Base-by-base conservation (phyloP, 208 protist genomes). In the Phytomonas sp. region DNA sequence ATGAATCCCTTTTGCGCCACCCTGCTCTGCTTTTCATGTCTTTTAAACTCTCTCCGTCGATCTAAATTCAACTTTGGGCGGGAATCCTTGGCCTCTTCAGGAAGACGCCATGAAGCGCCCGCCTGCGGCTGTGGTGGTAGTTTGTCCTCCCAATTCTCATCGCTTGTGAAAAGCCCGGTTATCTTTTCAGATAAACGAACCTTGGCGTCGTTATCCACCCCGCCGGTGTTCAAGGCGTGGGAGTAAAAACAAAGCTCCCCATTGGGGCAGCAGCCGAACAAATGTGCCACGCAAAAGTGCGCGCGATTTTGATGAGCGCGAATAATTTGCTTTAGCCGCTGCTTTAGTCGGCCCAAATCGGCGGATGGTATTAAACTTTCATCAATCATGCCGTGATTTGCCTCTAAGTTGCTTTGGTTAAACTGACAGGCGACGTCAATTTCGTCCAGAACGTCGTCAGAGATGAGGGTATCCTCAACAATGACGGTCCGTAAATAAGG, bases 371-470 rank as follows among this genome's bases (percentile, higher is more conserved):
- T 72, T 4, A 87, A 52, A 5, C 72, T 61, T 70, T 78, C 82
- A 34, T 95, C 89, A 5, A 89, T 66, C 19, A 29, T n/a, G 34
- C 77, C 72, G 30, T 61, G 69, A 32, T 88, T 93, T 29, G 70
- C 82, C 66, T 96, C 91, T 71, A 83, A 93, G 67, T 90, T 91
- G 74, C 86, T 96, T 69, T 96, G 87, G 68, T 96, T 96, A 52
- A 91, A 93, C 74, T 94, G 87, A 60, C 91, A 96, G 29, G 87
- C 88, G 33, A 94, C 81, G 70, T 96, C 91, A 68, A 96, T 96
- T 71, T 96, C 91, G 66, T 96, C 91, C 19, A 92, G 72, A 26
- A 96, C 79, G 56, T 92, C 85, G 36, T 91, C 91, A 0, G 88
- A 77, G 69, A 96, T 92, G 29, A 96, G 79, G 2, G 91, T 96